Base-by-base conservation (phyloP, 768 basidiomycete genomes). In the Dendrothele bispora region DNA sequence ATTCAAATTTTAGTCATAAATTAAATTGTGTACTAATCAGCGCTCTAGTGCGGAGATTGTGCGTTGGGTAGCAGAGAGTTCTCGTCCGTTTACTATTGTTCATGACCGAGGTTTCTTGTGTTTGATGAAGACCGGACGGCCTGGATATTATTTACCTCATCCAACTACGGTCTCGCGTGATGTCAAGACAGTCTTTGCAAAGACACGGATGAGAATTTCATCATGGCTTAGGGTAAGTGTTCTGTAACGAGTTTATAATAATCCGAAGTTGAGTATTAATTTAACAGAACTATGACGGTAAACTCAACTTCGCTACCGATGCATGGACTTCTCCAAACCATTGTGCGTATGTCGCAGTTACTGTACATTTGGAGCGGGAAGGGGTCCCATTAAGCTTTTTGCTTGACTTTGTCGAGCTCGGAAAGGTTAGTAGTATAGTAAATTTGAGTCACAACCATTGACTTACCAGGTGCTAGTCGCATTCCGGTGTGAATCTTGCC, bases 341-440 rank as follows among this genome's bases (percentile, higher is more conserved):
- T 32, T 39, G 54, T 3, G 67, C 62, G 0, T 68, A 58, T 28
- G n/a, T n/a, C n/a, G n/a, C 46, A 70, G 0, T 65, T 64, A 0
- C 43, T 67, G 8, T 60, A 56, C 0, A 66, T 68, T 1, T 69
- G 73, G 37, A 53, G 70, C 21, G 62, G 67, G 38, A 69, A 0
- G 67, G 70, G 0, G 42, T 47, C 4, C 63, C 61, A 0, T 25
- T 70, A 0, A 30, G 44, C 0, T 55, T 72, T 3, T 35, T 67
- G 0, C 55, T 76, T 1, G 72, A 76, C 42, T 39, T 76, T 3
- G 55, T 71, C 12, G 69, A 75, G 51, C 64, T 75, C 1, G n/a
- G n/a, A n/a, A n/a, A n/a, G n/a, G n/a, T n/a, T n/a, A n/a, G n/a
- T n/a, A n/a, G n/a, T n/a, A n/a, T n/a, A n/a, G n/a, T n/a, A n/a